A percentile compares a stretch with the other conserved stretches of the same genome.
These are phyloP conservation scores for Hypoxylon rickii DNA, from an alignment of 495 filamentous ascomycete genomes.

Conservation along the genomic window DNA sequence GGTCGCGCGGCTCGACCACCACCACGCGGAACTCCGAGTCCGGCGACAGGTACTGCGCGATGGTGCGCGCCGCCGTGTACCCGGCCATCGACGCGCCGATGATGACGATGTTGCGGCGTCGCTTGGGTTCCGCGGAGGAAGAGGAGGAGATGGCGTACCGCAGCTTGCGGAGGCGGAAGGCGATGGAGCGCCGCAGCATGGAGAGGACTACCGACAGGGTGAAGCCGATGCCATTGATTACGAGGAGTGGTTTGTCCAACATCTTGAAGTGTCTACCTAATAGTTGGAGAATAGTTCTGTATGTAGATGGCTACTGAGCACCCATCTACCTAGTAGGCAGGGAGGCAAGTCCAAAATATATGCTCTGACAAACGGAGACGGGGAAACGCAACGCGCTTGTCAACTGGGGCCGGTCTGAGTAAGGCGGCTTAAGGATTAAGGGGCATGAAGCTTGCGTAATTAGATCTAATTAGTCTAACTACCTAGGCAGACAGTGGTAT, in stretches of 20 bases:
- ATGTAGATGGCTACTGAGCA: too few relatives aligned
- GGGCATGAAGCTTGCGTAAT: too few relatives aligned
- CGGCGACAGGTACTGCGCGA: constrained; percentile 53
- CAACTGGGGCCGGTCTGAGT: too few relatives aligned
- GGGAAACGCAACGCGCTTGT: too few relatives aligned
- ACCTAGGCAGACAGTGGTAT: neutral
- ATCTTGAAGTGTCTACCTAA: neutral
- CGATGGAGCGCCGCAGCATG: constrained; percentile 26
- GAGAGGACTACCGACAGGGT: constrained; percentile 17
- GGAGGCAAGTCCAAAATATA: too few relatives aligned
- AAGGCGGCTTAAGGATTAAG: too few relatives aligned
- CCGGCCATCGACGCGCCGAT: constrained; percentile 63
- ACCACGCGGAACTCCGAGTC: constrained; percentile 53
- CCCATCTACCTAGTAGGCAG: too few relatives aligned
- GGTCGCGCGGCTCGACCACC: constrained; percentile 61
- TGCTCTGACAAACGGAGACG: too few relatives aligned
- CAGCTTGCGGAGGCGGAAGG: constrained; percentile 28
- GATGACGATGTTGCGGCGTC: constrained; percentile 54
- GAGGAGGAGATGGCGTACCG: constrained; percentile 15
- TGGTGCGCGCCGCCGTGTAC: constrained; percentile 48
- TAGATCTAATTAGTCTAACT: too few relatives aligned
- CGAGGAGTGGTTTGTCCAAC: constrained; percentile 31
- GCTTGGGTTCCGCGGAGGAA: constrained; percentile 25
- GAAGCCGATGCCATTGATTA: constrained; percentile 23
- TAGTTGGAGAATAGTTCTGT: too few relatives aligned